Percentiles rank a stretch among this genome's conserved stretches.
Evolutionary conservation across 2,329 filamentous ascomycete species (phyloP).

Genomic region (Aspergillus piperis): DNA sequence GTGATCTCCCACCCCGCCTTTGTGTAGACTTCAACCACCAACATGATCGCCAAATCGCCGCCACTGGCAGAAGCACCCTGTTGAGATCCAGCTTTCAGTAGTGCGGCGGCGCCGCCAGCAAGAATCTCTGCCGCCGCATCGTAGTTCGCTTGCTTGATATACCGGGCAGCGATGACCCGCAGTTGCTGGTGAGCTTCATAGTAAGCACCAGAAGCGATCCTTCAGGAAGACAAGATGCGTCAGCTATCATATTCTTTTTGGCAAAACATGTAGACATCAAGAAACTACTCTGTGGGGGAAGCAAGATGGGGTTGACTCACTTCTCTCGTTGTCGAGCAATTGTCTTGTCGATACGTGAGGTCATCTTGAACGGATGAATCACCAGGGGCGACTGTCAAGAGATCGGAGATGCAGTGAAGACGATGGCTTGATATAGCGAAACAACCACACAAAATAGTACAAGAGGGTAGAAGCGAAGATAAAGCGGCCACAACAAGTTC

Average conservation of each 20-base stretch:
- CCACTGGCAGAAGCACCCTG: constrained; percentile 93
- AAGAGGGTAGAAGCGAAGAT: neutral
- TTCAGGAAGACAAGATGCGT: constrained; percentile 36
- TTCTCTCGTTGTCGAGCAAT: constrained; percentile 76
- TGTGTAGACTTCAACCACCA: constrained; percentile 87
- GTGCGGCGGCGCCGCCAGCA: constrained; percentile 76
- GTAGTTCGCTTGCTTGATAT: constrained; percentile 87
- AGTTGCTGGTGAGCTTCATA: constrained; percentile 99
- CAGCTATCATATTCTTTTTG: constrained; percentile 11
- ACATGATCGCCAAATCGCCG: constrained; percentile 81
- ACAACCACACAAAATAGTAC: too few relatives aligned
- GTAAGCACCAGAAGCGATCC: constrained; percentile 86
- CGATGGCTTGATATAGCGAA: neutral
- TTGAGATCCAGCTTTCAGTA: constrained; percentile 63
- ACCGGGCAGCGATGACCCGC: constrained; percentile 88
- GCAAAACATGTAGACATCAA: neutral
- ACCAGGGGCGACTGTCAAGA: constrained; percentile 1
- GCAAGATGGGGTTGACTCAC: constrained; percentile 44
- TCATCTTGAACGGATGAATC: constrained; percentile 32
- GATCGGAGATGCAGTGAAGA: neutral
- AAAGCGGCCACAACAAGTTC: neutral
- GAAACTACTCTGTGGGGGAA: neutral
- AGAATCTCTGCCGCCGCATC: constrained; percentile 83
- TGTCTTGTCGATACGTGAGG: constrained; percentile 64
- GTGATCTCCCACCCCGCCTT: constrained; percentile 75